Base-by-base conservation (phyloP, 2,329 filamentous ascomycete species). In the Xylariaceae sp. region DNA sequence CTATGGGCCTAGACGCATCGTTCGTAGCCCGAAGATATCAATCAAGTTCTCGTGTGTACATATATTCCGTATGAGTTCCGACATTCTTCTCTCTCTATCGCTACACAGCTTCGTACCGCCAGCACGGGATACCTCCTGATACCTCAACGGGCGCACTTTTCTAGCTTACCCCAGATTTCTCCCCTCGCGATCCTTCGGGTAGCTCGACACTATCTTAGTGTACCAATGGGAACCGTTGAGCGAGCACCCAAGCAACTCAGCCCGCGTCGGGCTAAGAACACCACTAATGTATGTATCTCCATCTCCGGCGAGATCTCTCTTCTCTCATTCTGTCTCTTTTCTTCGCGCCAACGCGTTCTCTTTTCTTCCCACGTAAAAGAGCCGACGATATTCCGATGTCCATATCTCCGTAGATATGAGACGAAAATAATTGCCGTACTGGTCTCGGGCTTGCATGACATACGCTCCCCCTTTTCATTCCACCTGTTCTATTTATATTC, bases 151-250 rank as follows among this genome's bases (percentile, higher is more conserved):
- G 23, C 23, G 7, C 8, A 42, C 37, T 13, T 42, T 3, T 10
- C n/a, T 13, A 13, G n/a, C 11, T 67, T 70, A 70, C 67, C 68
- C 68, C 68, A 60, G 68, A 70, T 70, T 70, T 42, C 51, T 60
- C 45, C 53, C 61, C 42, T 61, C 56, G 53, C 52, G 54, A 65
- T 64, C 60, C 61, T 59, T 60, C 58, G 61, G 58, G 60, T 61
- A 57, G 52, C 58, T 6, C 42, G 5, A n/a, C 42, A n/a, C 10
- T 45, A 45, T 45, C 42, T 45, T 45, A 45, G 42, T 45, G 42
- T 15, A 15, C 42, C 42, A 45, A 45, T 45, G 13, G 13, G 42
- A 45, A 6, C 9, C 42, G 42, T 45, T n/a, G 11, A 45, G 13
- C 13, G 42, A 45, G 13, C 42, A n/a, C 42, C 13, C 5, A 45